A percentile compares a stretch with the other conserved stretches of the same genome.
These are phyloP conservation scores for Mytilinidion resinicola DNA, from an alignment of 495 filamentous ascomycete genomes.

Conservation along the genomic window DNA sequence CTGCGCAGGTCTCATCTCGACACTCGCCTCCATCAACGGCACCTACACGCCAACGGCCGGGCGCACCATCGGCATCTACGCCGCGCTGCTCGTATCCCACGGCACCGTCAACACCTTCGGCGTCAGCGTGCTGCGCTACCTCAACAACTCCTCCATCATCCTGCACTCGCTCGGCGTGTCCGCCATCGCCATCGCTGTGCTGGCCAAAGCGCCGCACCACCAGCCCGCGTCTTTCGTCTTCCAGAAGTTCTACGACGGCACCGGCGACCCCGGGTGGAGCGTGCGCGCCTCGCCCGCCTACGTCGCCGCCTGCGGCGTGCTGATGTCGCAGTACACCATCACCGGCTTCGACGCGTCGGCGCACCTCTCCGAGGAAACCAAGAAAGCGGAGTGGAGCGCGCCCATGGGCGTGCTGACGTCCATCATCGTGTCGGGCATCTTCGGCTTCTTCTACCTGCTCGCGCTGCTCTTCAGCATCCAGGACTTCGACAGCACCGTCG, in stretches of 20 bases:
- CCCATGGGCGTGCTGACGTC: constrained; percentile 56
- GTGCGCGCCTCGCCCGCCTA: constrained; percentile 49
- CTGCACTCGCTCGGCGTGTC: constrained; percentile 54
- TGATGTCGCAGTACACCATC: constrained; percentile 42
- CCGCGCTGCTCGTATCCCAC: constrained; percentile 53
- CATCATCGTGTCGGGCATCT: constrained; percentile 51
- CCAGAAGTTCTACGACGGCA: constrained; percentile 52
- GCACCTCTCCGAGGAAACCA: constrained; percentile 55
- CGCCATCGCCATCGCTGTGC: constrained; percentile 51
- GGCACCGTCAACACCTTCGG: constrained; percentile 55
- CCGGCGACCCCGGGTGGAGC: constrained; percentile 46
- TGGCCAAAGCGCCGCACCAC: constrained; percentile 57
- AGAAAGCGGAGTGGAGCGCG: constrained; percentile 53
- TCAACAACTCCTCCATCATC: constrained; percentile 58
- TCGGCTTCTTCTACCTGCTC: constrained; percentile 58
- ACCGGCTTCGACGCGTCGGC: constrained; percentile 44
- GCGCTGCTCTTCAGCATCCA: constrained; percentile 55
- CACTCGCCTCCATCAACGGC: constrained; percentile 50
- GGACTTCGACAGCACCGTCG: constrained; percentile 44
- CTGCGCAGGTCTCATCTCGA: constrained; percentile 54
- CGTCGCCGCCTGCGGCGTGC: constrained; percentile 47
- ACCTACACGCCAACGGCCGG: constrained; percentile 45
- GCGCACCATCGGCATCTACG: constrained; percentile 58
- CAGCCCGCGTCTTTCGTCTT: constrained; percentile 57
- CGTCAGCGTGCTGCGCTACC: constrained; percentile 48